Base-by-base conservation (phyloP, 176 grass and related monocot species). In the Oryza officinalis region DNA sequence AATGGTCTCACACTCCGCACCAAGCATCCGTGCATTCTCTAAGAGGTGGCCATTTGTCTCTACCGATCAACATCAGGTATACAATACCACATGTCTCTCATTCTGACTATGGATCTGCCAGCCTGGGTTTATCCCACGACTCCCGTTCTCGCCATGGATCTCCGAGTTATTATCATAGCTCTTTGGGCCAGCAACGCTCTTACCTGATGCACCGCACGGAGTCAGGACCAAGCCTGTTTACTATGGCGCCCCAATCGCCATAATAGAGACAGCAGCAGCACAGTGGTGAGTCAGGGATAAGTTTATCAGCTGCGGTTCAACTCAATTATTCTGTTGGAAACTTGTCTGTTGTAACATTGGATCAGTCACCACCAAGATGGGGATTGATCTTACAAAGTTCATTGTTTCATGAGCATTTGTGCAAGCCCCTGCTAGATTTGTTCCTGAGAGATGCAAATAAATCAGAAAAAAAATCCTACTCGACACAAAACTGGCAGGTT, bases 351-450 rank as follows among this genome's bases (percentile, higher is more conserved):
- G 54, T 86, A 52, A 85, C 67, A 1, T 92, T 85, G 1, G 71
- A 80, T 65, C 91, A 94, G 64, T 98, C 96, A 1, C 83, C 92
- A 22, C 91, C 96, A 27, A 91, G 91, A 54, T 95, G 87, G 57
- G 94, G 85, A 98, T 54, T 75, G 33, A 17, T 74, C 57, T 25
- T 76, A 18, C 78, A 32, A 65, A 50, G 65, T 81, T 65, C 2
- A 54, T 40, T 20, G 15, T 35, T 72, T 86, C 47, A 74, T 61
- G 23, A 65, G 13, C 54, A 33, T 13, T 63, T 63, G 22, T 41
- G 12, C 32, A 77, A 10, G 6, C 7, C 63, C 38, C n/a, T 9
- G 45, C 33, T 66, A 10, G 18, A n/a, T 14, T 86, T 43, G n/a
- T 33, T 72, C 37, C 26, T 64, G 28, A 17, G 45, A 71, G 12